Base-by-base conservation (phyloP, 1,139 yeast genomes). In the Blastobotrys petasosporus region DNA sequence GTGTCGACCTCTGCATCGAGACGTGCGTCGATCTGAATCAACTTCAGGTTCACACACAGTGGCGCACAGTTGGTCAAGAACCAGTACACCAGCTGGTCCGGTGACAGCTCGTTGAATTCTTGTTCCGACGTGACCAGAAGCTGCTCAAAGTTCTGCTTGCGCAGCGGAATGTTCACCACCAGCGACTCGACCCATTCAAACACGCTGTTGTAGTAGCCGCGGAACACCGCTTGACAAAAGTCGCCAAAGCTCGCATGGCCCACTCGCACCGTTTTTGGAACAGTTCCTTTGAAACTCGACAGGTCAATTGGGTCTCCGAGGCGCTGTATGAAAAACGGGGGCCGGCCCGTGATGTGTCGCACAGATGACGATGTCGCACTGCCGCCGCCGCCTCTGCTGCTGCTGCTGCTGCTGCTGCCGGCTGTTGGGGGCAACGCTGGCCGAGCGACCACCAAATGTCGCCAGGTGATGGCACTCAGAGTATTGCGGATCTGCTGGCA, bases 291-390 rank as follows among this genome's bases (percentile, higher is more conserved):
- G 12, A 29, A 30, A 10, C 30, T 35, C 10, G 33, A 28, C 20
- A 41, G 11, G 2, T 13, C n/a, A 11, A 34, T 3, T 12, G 44
- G 39, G 20, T 41, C 39, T 10, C 39, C 35, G 12, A 41, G 16
- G 11, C 35, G 44, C 20, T 41, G 34, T 13, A 35, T 17, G 32
- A 41, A 35, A 29, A 16, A 41, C 29, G 44, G 44, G 9, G 25
- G 25, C 25, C 25, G 25, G 25, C 25, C 25, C 7, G 25, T 20
- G 7, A 20, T 7, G 25, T 20, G 25, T 20, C 25, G 25, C 25
- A 20, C 7, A 20, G 25, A 20, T 20, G 25, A 20, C 25, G 25
- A 20, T 7, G 25, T 4, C 7, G 25, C 7, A 4, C 6, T 7
- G 25, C 25, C 4, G 7, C 6, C 7, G 25, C 25, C 25, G 25